Percentiles rank a stretch among this genome's conserved stretches.
Evolutionary conservation across 257 asterid species (phyloP).

Genomic region (Verbena officinalis): DNA sequence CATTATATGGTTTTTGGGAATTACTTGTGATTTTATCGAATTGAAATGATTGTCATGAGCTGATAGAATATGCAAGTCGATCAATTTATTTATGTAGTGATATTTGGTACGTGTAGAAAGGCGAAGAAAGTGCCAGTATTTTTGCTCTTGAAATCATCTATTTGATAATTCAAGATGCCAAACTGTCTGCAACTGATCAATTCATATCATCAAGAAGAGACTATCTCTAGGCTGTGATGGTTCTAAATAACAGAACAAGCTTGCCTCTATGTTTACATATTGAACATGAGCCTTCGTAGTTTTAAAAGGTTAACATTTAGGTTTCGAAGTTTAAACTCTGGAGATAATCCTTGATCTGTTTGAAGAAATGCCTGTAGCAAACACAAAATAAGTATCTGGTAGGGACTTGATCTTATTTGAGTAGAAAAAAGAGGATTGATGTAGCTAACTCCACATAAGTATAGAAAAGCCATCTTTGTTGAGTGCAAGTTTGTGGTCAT

Average conservation of each 20-base stretch:
- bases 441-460: not conserved
- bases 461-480: not conserved
- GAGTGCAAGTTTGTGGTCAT: not conserved
- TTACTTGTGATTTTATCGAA: conserved; percentile 16
- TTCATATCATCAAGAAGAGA: not conserved
- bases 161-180: not conserved
- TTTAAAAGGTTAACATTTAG: not conserved
- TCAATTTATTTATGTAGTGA: conserved; percentile 4
- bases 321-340: conserved; percentile 5
- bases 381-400: conserved; percentile 10
- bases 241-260: no score
- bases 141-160: not conserved
- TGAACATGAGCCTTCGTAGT: no score
- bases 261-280: no score
- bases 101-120: not conserved
- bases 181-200: not conserved
- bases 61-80: conserved; percentile 12
- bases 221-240: no score
- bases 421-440: not conserved
- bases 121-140: conserved; percentile 1
- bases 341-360: conserved; percentile 8
- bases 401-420: not conserved
- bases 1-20: conserved; percentile 15
- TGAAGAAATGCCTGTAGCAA: conserved; percentile 6
- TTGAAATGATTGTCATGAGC: conserved; percentile 20